Conservation (phyloP, 495 filamentous ascomycete species). For the Pyronema domesticum region DNA sequence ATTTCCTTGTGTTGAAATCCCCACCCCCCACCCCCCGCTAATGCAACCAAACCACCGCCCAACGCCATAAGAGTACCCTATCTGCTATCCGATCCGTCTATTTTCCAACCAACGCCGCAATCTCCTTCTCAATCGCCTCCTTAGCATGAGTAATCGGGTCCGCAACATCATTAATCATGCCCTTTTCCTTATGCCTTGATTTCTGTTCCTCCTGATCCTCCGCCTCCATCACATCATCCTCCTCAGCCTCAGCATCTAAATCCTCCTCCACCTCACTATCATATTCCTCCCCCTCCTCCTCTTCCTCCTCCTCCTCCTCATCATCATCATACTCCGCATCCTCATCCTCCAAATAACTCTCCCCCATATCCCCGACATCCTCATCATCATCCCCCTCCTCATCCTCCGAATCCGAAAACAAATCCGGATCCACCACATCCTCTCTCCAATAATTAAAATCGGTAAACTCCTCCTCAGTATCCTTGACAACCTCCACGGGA, state of each 20-base stretch:
- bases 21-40: too few relatives aligned
- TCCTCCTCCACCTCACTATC: conserved; percentile 29
- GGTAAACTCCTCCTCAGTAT: conserved; percentile 69
- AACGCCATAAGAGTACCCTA: too few relatives aligned
- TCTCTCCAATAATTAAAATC: conserved; percentile 84
- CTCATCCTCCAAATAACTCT: conserved; percentile 24
- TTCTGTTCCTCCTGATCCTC: conserved; percentile 14
- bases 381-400: conserved; percentile 36
- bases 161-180: too few relatives aligned
- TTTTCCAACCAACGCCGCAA: too few relatives aligned
- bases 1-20: too few relatives aligned
- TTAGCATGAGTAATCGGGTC: too few relatives aligned
- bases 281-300: conserved; percentile 31
- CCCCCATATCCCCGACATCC: conserved; percentile 31
- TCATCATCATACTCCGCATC: conserved; percentile 27
- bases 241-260: conserved; percentile 22
- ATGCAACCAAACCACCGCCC: too few relatives aligned
- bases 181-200: conserved; percentile 15
- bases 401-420: conserved; percentile 60
- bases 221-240: conserved; percentile 4
- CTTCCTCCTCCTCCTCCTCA: conserved; percentile 25
- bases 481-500: conserved; percentile 54
- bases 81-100: too few relatives aligned
- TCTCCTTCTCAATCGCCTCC: too few relatives aligned
- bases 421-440: conserved; percentile 50